A percentile compares a stretch with the other conserved stretches of the same genome.
These are phyloP conservation scores for Brassica carinata DNA, from an alignment of 345 rosid species.

Conservation along the genomic window DNA sequence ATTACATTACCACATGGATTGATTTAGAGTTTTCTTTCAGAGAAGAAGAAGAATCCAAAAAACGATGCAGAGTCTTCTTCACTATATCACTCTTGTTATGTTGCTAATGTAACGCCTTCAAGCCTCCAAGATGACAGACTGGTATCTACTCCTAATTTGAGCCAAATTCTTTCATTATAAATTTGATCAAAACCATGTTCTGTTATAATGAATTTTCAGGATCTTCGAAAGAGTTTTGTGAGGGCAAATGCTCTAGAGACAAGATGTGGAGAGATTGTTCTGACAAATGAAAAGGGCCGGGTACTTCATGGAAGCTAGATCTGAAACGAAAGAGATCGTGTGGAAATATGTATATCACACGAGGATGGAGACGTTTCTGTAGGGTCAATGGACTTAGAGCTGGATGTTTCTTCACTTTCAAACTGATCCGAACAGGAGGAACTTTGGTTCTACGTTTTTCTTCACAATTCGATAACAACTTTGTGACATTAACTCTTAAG, in stretches of 20 bases:
- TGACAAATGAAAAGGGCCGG: slow-evolving; percentile 18
- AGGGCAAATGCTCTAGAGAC: not conserved
- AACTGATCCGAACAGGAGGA: slow-evolving; percentile 12
- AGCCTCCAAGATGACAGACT: not conserved
- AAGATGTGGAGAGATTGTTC: slow-evolving; percentile 11
- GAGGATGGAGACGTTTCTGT: slow-evolving; percentile 31
- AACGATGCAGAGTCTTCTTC: slow-evolving; percentile 6
- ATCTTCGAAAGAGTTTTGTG: not conserved
- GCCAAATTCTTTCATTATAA: not conserved
- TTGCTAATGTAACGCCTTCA: not conserved
- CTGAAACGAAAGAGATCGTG: not conserved
- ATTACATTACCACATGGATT: not conserved
- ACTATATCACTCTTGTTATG: slow-evolving; percentile 2
- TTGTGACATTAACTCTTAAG: slow-evolving; percentile 16
- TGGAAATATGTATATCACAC: not conserved
- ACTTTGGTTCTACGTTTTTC: slow-evolving; percentile 16
- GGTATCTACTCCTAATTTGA: not conserved
- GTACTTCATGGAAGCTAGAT: not conserved
- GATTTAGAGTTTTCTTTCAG: slow-evolving; percentile 2
- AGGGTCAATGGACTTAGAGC: not conserved
- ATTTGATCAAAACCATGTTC: not conserved
- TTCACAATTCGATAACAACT: not conserved
- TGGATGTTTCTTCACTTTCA: slow-evolving; percentile 18
- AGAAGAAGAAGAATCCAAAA: not conserved
- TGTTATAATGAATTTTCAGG: not conserved